Percentiles rank a stretch among this genome's conserved stretches.
These are phyloP conservation scores for Aureobasidium namibiae DNA, from an alignment of 2,329 filamentous ascomycete species.

Conservation along the genomic window DNA sequence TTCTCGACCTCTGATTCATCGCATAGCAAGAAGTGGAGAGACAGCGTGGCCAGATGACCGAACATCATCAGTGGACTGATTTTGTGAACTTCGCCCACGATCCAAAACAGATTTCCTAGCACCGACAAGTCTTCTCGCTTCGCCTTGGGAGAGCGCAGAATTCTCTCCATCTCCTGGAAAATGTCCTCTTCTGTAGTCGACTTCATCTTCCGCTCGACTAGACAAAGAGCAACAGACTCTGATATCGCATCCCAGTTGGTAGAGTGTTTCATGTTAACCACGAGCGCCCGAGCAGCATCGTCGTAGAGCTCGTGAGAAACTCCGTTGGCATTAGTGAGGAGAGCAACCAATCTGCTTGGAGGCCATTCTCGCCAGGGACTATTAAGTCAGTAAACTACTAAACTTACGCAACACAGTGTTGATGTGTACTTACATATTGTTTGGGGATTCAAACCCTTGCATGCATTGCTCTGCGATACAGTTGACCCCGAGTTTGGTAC, in stretches of 20 bases:
- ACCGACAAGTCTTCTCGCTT: neutral
- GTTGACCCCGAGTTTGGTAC: neutral
- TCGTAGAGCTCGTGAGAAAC: neutral
- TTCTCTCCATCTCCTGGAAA: neutral
- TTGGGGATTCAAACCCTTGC: neutral
- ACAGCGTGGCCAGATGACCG: neutral
- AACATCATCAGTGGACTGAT: neutral
- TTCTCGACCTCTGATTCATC: neutral
- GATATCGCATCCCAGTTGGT: neutral
- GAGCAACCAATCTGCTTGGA: neutral
- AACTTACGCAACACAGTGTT: neutral
- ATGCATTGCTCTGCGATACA: neutral
- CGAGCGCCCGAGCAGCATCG: neutral
- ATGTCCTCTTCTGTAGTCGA: neutral
- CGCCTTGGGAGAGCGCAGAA: neutral
- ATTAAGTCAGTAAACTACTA: neutral
- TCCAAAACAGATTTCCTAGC: neutral
- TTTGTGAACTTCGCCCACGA: neutral
- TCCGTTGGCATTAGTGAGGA: neutral
- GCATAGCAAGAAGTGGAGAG: neutral
- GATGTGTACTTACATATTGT: neutral
- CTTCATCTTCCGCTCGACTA: neutral
- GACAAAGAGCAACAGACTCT: neutral
- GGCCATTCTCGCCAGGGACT: neutral
- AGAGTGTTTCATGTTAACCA: neutral